Evolutionary conservation across 371 early-diverging fungal genomes (phyloP), one percentile per base, ranked within the genome.

Genomic region (Mucor sp.): DNA sequence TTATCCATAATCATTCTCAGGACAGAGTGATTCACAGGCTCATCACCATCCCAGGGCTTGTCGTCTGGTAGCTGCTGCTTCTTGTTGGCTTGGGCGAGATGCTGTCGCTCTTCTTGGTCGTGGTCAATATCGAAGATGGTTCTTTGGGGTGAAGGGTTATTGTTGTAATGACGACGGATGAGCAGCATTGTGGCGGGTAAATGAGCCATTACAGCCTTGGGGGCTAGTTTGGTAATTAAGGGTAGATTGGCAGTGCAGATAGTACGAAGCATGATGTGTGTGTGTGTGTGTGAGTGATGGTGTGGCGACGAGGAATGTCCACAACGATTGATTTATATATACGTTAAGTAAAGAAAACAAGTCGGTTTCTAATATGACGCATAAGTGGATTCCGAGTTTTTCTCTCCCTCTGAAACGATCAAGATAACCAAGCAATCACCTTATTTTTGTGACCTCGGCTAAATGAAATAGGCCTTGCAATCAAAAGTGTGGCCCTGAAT

Each of bases 1-100:
- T 77, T 77, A 39, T 77, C 77, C 56, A 77, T 69, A 6, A 77
- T 68, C 77, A 77, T 77, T 28, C 77, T 66, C 27, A 77, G 53
- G 28, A 77, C 72, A 4, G 74, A 67, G 59, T 74, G 70, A 3
- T 66, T 53, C 0, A 74, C 72, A 30, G 69, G 67, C 43, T 77
- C 77, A 25, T 77, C 74, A 14, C 74, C 74, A 53, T 70, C 66
- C 74, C 77, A 77, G 3, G 77, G 74, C 37, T 72, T 68, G 21
- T 76, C 76, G 35, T 62, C 44, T 1, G 71, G 68, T 19, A 64
- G 30, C 21, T 74, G 75, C 14, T 66, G 37, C 21, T 69, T 65
- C 7, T 60, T 60, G 50, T 39, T 27, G 21, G 21, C 23, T 25
- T 30, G 41, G 28, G 33, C 19, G n/a, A 19, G 33, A 21, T 47